Evolutionary conservation across 75 land plant species (phyloP), one percentile per base, ranked within the genome.

Genomic region (Pseudotsuga menziesii): DNA sequence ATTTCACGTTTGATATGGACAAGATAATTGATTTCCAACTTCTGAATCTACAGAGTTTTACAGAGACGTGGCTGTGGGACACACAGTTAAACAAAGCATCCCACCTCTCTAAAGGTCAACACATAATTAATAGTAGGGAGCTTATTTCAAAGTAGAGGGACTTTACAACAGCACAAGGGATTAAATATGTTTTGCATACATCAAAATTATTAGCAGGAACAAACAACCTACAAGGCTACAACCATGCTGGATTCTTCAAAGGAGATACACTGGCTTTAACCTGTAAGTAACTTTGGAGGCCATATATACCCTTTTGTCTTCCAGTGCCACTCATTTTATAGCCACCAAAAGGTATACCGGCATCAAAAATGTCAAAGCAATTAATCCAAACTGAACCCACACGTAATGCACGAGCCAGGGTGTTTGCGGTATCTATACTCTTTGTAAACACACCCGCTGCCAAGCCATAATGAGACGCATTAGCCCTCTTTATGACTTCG

Each of bases 311-410:
- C 83, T 94, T 94, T 82, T 96, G 97, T 56, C 99, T 83, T 6
- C 99, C 99, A 16, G 81, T 75, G 17, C 99, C 99, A 72, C 99
- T 96, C 94, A 86, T 83, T 83, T 96, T 96, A 85, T 90, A 96
- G 13, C 97, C 99, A 4, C 99, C 99, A 58, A 94, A 96, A 0
- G 99, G 99, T 17, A 96, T 96, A 4, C 90, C 89, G 55, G 91
- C 94, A 82, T 96, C 94, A 75, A 94, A 92, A 16, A 90, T 87
- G 78, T 90, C 87, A 64, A 77, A 96, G 84, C 94, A 91, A 80
- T 96, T 96, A 71, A 94, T 78, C 94, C 94, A 96, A 15, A 94
- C 85, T 1, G 97, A 89, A 1, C 97, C 97, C 4, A 82, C 97
- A 74, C 84, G 81, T 80, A 96, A 39, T 11, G 89, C 93, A 9